phyloP scores from a whole-genome alignment of 495 filamentous ascomycete genomes.

The Neurospora africana region DNA sequence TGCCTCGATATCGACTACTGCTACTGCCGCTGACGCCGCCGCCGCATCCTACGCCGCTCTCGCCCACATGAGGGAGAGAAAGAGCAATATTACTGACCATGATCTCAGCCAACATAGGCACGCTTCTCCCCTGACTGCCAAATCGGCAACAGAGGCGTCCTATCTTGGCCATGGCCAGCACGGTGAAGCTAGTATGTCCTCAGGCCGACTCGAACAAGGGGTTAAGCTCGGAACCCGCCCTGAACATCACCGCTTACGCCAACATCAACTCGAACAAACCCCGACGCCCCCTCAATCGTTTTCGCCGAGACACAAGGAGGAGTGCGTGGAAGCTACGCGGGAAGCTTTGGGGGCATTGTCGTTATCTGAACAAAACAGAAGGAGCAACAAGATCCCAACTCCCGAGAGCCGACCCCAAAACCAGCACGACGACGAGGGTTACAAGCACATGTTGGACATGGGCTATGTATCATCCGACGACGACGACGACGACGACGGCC shows the following conservation, averaged over 20 bases:
- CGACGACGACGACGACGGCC: background rate
- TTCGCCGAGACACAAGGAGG: background rate
- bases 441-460: background rate
- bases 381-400: background rate
- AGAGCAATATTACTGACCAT: no score
- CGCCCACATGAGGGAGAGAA: no score
- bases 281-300: background rate
- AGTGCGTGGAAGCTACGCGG: background rate
- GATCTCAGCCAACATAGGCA: no score
- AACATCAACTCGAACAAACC: background rate
- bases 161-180: background rate
- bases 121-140: background rate
- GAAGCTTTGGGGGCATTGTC: background rate
- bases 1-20: no score
- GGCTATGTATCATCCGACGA: background rate
- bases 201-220: background rate
- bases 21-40: no score
- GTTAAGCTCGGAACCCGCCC: background rate
- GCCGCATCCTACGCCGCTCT: no score
- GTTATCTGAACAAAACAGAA: background rate
- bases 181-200: background rate
- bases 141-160: background rate
- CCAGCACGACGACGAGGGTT: background rate
- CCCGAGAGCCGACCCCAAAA: background rate
- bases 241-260: background rate